Evolutionary conservation across 176 grass and related monocot species (phyloP).

Genomic region (Eragrostis nindensis): DNA sequence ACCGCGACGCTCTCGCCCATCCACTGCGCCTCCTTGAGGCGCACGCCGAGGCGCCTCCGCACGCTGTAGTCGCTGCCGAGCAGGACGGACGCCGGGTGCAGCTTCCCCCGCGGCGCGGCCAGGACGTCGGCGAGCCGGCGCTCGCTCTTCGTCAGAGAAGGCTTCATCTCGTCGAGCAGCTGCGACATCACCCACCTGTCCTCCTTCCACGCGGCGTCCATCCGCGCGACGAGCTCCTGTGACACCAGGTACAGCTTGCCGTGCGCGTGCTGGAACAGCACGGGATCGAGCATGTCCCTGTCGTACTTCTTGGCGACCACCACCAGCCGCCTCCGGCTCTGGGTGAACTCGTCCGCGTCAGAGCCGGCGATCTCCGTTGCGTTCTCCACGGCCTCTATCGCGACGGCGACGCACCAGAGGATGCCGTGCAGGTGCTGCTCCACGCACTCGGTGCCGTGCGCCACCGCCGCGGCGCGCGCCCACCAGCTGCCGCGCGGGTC

Average conservation of each 20-base stretch:
- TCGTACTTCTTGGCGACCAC: slow-evolving; percentile 79
- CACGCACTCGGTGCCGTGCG: slow-evolving; percentile 67
- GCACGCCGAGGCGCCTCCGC: slow-evolving; percentile 56
- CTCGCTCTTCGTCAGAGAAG: slow-evolving; percentile 61
- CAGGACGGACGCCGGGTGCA: slow-evolving; percentile 61
- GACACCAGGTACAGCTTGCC: slow-evolving; percentile 64
- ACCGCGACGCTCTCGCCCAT: slow-evolving; percentile 77
- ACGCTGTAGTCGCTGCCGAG: slow-evolving; percentile 68
- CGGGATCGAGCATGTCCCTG: slow-evolving; percentile 65
- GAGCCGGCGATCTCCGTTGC: slow-evolving; percentile 59
- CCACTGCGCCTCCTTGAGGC: slow-evolving; percentile 93
- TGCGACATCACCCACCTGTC: slow-evolving; percentile 81
- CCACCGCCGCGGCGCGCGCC: slow-evolving; percentile 63
- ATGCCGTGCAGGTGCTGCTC: slow-evolving; percentile 74
- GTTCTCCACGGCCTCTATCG: slow-evolving; percentile 74
- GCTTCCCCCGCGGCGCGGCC: slow-evolving; percentile 54
- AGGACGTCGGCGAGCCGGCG: slow-evolving; percentile 71
- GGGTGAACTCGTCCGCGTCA: slow-evolving; percentile 53
- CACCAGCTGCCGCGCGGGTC: slow-evolving; percentile 75
- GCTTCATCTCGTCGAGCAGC: slow-evolving; percentile 62
- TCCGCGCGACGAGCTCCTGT: slow-evolving; percentile 49
- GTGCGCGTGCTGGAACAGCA: slow-evolving; percentile 66
- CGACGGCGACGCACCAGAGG: slow-evolving; percentile 81
- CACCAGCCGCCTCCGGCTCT: slow-evolving; percentile 29
- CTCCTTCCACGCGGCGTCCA: slow-evolving; percentile 79